A percentile compares a stretch with the other conserved stretches of the same genome.
Evolutionary conservation across 148 eudicot species (phyloP).

Genomic region (Cornus controversa): DNA sequence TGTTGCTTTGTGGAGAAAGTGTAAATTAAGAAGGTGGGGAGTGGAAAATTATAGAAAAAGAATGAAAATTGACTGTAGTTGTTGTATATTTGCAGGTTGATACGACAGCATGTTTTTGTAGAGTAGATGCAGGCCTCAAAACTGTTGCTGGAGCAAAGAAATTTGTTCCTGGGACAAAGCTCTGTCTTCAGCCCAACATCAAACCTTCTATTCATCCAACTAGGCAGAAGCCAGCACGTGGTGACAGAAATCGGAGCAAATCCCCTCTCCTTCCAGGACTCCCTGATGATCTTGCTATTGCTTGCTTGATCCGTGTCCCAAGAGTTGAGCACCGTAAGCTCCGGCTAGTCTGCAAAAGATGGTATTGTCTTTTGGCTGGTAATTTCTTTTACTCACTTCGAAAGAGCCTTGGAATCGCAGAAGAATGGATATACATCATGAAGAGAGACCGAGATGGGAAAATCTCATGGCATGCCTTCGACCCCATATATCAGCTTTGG

Average conservation of each 20-base stretch:
- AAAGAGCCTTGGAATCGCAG: conserved; percentile 56
- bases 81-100: conserved; percentile 62
- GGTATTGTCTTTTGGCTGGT: conserved; percentile 81
- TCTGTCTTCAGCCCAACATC: conserved; percentile 73
- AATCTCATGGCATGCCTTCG: conserved; percentile 91
- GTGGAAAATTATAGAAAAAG: background rate
- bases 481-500: conserved; percentile 70
- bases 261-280: conserved; percentile 86
- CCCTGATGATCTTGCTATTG: conserved; percentile 92
- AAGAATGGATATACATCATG: conserved; percentile 88
- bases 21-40: background rate
- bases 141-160: conserved; percentile 78
- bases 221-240: conserved; percentile 65
- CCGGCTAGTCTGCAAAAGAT: conserved; percentile 83
- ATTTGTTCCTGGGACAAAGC: conserved; percentile 77
- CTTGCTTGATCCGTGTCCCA: conserved; percentile 88
- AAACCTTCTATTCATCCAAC: conserved; percentile 80
- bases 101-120: conserved; percentile 82
- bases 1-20: background rate
- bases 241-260: conserved; percentile 61
- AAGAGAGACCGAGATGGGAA: conserved; percentile 79
- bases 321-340: conserved; percentile 73
- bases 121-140: conserved; percentile 82
- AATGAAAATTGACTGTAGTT: background rate
- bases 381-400: conserved; percentile 82